Base-by-base conservation (phyloP, 2,329 filamentous ascomycete species). In the Pseudocercospora pini-densiflorae region DNA sequence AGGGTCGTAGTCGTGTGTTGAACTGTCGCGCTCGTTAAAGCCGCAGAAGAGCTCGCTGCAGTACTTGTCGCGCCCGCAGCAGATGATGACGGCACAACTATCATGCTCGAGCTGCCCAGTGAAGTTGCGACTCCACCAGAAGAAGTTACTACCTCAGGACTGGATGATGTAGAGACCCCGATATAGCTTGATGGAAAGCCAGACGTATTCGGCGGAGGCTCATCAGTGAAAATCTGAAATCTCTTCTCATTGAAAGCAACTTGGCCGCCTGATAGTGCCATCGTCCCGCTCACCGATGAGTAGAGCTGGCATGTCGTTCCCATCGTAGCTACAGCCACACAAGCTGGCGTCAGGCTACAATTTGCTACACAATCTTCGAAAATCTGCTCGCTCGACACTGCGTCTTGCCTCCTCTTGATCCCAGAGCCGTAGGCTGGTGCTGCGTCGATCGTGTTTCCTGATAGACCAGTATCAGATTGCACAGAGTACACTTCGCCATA, bases 271-370 rank as follows among this genome's bases (percentile, higher is more conserved):
- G 55, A 27, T 2, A 62, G 61, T 24, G 14, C 51, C 23, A 54
- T 57, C 19, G 61, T 54, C 21, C 61, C 61, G 24, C 49, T 43
- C 3, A 62, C 61, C 14, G 40, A 61, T n/a, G 59, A 61, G 19
- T 29, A 61, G n/a, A 61, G 59, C 23, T 61, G 59, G 29, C 59
- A 61, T 49, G 59, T 61, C 19, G 16, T 61, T 27, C 40, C 59
- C 59, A 61, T 47, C 3, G 43, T 23, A 51, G 59, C 59, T 10
- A 21, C 59, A 49, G 59, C 59, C 23, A 61, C 59, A 51, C 59
- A 61, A 19, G 40, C 40, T 3, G 43, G 40, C 9, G 59, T 61
- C 4, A 61, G 24, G 31, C 10, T 61, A 31, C 59, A 61, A 23
- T 31, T 61, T 19, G 43, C 36, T 2, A 61, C 36, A 33, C 59